Percentiles rank a stretch among this genome's conserved stretches.
These are phyloP conservation scores for Vigna nakashimae DNA, from an alignment of 306 rosid species.

Conservation along the genomic window DNA sequence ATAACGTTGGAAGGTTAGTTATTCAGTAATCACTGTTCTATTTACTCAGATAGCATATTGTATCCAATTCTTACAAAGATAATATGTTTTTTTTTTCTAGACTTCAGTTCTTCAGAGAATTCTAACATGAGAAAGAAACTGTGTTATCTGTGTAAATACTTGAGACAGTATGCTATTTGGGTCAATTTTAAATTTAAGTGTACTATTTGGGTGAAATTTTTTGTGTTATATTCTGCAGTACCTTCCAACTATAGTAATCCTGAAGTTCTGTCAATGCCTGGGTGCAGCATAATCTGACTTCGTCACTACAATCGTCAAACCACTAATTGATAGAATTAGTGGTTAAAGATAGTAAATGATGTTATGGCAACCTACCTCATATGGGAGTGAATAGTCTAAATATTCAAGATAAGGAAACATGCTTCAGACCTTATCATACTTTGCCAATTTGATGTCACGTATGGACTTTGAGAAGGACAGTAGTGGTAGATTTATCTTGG, in stretches of 20 bases:
- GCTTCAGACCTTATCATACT: constrained; percentile 71
- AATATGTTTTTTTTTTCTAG: too few relatives aligned
- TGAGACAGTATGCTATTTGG: too few relatives aligned
- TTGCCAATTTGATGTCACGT: constrained; percentile 78
- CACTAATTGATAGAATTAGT: constrained; percentile 82
- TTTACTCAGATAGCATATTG: too few relatives aligned
- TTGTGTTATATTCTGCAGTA: constrained; percentile 34
- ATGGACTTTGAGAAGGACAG: constrained; percentile 62
- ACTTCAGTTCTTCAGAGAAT: too few relatives aligned
- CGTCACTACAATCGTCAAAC: constrained; percentile 93
- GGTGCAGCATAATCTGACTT: constrained; percentile 72
- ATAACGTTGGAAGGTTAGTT: constrained; percentile 38
- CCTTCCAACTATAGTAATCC: constrained; percentile 81
- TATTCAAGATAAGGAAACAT: constrained; percentile 4
- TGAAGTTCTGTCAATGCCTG: constrained; percentile 69
- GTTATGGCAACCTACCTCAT: constrained; percentile 37
- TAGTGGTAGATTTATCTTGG: constrained; percentile 66
- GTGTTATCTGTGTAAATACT: too few relatives aligned
- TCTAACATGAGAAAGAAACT: too few relatives aligned
- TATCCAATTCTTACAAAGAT: too few relatives aligned
- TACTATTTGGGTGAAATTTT: background rate
- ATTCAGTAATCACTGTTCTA: constrained; percentile 30
- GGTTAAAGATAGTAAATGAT: constrained; percentile 53
- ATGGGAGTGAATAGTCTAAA: constrained; percentile 9
- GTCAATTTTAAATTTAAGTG: too few relatives aligned